Evolutionary conservation across 129 eudicot genomes (phyloP).

Genomic region (Arctium lappa): DNA sequence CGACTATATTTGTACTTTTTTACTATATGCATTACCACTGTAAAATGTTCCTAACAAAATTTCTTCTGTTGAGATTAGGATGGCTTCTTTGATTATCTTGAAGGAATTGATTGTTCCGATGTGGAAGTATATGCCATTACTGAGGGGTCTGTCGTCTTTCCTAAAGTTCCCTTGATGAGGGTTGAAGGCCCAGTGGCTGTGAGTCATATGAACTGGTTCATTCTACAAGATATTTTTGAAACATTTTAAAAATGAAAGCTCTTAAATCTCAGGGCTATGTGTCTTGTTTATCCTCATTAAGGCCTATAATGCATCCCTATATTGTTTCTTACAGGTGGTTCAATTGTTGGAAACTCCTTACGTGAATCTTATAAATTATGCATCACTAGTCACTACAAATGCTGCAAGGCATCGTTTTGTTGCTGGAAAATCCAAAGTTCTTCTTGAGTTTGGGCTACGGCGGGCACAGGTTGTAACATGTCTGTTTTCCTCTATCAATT

Average conservation of each 20-base stretch:
- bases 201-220: slow-evolving; percentile 33
- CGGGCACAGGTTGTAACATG: slow-evolving; percentile 75
- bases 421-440: slow-evolving; percentile 89
- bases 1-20: background rate
- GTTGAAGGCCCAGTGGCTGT: slow-evolving; percentile 96
- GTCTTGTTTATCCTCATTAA: background rate
- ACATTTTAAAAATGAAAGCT: background rate
- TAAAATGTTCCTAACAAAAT: slow-evolving; percentile 12
- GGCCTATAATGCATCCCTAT: slow-evolving; percentile 1
- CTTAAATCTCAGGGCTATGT: background rate
- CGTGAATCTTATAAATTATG: slow-evolving; percentile 86
- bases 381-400: slow-evolving; percentile 90
- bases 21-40: background rate
- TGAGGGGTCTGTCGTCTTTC: slow-evolving; percentile 90
- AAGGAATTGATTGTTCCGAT: slow-evolving; percentile 83
- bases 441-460: slow-evolving; percentile 90
- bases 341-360: slow-evolving; percentile 94
- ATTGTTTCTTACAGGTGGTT: slow-evolving; percentile 58
- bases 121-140: slow-evolving; percentile 80
- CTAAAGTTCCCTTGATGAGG: slow-evolving; percentile 87
- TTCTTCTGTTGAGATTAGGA: slow-evolving; percentile 36
- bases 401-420: slow-evolving; percentile 98
- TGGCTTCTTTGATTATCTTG: slow-evolving; percentile 84
- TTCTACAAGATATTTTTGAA: background rate
- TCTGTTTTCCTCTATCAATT: background rate